phyloP scores from a whole-genome alignment of 2,329 filamentous ascomycete genomes.

The Xylaria sp. region DNA sequence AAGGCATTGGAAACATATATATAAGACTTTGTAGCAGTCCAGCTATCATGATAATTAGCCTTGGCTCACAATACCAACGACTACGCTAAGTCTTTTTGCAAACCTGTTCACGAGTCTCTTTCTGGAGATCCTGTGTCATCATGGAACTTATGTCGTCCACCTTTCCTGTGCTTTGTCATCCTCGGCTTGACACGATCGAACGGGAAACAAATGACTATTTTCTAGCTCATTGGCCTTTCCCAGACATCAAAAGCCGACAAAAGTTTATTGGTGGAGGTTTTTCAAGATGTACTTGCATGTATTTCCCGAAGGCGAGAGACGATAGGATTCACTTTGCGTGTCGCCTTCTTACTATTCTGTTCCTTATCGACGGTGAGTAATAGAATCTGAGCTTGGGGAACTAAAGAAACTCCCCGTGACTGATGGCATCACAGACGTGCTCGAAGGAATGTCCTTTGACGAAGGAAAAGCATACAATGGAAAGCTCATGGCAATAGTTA shows the following conservation, averaged over 20 bases:
- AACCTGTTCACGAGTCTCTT: background rate
- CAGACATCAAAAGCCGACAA: background rate
- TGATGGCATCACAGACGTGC: background rate
- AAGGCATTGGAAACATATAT: constrained; percentile 6
- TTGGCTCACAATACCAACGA: background rate
- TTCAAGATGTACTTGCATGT: constrained; percentile 7
- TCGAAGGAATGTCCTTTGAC: constrained; percentile 19
- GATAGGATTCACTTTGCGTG: constrained; percentile 22
- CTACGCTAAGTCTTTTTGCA: background rate
- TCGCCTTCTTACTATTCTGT: constrained; percentile 9
- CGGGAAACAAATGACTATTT: constrained; percentile 19
- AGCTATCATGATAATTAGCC: background rate
- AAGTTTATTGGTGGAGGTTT: constrained; percentile 1
- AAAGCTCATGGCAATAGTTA: constrained; percentile 7
- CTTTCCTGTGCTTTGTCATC: constrained; percentile 2
- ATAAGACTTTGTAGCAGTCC: background rate
- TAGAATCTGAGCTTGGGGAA: background rate
- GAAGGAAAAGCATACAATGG: constrained; percentile 25
- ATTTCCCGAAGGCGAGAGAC: constrained; percentile 5
- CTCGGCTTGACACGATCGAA: background rate
- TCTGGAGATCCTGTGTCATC: background rate
- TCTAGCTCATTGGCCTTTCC: constrained; percentile 18
- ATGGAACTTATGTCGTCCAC: background rate
- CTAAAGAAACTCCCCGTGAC: background rate
- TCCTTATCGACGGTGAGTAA: constrained; percentile 17